Conservation (phyloP, 106 monocot species). For the Acanthochlamys bracteata region DNA sequence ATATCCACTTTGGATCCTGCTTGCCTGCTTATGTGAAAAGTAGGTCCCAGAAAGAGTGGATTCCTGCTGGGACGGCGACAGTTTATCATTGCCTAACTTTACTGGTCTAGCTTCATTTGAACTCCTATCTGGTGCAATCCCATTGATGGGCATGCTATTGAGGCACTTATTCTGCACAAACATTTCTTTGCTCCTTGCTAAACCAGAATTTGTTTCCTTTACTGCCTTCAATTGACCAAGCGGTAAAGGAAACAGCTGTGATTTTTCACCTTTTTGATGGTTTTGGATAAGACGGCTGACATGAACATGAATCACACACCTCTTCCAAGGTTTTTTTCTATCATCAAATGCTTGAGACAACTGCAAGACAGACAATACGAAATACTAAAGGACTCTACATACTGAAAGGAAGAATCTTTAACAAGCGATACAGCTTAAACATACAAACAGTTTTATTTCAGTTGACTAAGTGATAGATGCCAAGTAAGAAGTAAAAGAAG, state of each 20-base stretch:
- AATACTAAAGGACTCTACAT: not conserved
- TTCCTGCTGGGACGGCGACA: slow-evolving; percentile 10
- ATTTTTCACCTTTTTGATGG: slow-evolving; percentile 17
- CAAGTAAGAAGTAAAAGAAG: too few species aligned
- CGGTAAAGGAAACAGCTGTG: not conserved
- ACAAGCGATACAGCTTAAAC: too few species aligned
- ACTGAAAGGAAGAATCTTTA: too few species aligned
- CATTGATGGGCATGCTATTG: slow-evolving; percentile 1
- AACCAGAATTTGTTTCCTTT: not conserved
- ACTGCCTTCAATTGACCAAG: not conserved
- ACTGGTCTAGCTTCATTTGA: slow-evolving; percentile 5
- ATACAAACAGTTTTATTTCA: too few species aligned
- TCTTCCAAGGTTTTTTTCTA: slow-evolving; percentile 14
- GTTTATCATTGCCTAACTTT: slow-evolving; percentile 7
- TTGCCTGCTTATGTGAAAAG: slow-evolving; percentile 24
- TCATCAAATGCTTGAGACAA: not conserved
- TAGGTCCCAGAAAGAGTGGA: slow-evolving; percentile 8
- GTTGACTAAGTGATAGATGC: too few species aligned
- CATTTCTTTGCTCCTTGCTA: not conserved
- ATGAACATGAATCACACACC: slow-evolving; percentile 29
- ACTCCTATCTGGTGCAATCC: slow-evolving; percentile 6
- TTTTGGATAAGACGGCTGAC: slow-evolving; percentile 28
- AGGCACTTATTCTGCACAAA: slow-evolving; percentile 7
- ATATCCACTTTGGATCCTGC: not conserved
- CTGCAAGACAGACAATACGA: slow-evolving; percentile 10